Base-by-base conservation (phyloP, 140 eudicot genomes). In the Bidens hawaiensis region DNA sequence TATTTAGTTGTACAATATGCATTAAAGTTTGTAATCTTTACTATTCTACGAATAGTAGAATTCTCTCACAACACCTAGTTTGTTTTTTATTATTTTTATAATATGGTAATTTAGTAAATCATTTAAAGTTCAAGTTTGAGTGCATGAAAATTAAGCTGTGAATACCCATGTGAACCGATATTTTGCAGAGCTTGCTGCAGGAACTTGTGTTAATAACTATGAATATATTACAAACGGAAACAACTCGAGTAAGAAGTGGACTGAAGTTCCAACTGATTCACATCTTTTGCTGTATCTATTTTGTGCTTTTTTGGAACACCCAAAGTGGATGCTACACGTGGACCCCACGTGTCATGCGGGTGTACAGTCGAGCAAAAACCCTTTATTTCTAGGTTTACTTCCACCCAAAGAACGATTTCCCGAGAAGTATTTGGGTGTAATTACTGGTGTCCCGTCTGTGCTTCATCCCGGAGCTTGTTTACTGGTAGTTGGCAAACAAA, bases 361-460 rank as follows among this genome's bases (percentile, higher is more conserved):
- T 55, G 89, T 76, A 56, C 93, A 87, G 72, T 83, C 93, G 11
- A 82, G 95, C 93, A 87, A 85, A 66, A 91, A 91, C 68, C 96
- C 98, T 45, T 80, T 91, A 65, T 84, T 87, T 75, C 60, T 91
- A 77, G 96, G 96, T 30, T 78, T 76, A 64, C 71, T 91, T 58
- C 98, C 98, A 67, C 87, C 98, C 48, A 91, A 91, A 72, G 98
- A 87, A 58, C 85, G 95, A 60, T 87, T 82, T 36, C 96, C 98
- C 0, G 98, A 91, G 68, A 91, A 91, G 76, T 87, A 91, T 38
- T 33, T 84, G 69, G 98, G 85, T 60, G 79, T 80, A 34, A 58
- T 91, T 60, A 80, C 82, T 30, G 89, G 85, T 38, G 95, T 87
- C 27, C 98, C 98, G 24, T 82, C 87, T 10, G 84, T 82, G 38